These are phyloP conservation scores for Plantago coronopus DNA, from an alignment of 305 asterid species.

Conservation along the genomic window DNA sequence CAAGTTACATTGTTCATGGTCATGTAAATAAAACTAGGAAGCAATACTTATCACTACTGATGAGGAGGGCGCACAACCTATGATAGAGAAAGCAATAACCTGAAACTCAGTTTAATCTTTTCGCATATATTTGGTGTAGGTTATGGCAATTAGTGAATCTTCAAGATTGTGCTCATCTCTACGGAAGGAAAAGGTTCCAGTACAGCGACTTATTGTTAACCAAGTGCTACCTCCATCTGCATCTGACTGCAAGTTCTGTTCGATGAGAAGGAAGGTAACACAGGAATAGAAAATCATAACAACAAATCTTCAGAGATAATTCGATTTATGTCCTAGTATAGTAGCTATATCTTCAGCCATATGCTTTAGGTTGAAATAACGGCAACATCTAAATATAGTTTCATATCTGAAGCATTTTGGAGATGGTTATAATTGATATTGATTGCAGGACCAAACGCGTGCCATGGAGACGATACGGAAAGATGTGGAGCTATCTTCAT, in stretches of 20 bases:
- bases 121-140: conserved; percentile 34
- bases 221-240: conserved; percentile 67
- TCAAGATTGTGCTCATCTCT: conserved; percentile 72
- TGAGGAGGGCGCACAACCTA: neutral
- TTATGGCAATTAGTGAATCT: conserved; percentile 83
- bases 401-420: conserved; percentile 6
- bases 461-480: conserved; percentile 54
- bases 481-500: conserved; percentile 53
- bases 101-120: neutral
- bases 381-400: neutral
- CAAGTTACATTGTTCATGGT: neutral
- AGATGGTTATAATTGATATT: conserved; percentile 5
- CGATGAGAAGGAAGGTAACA: conserved; percentile 67
- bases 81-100: neutral
- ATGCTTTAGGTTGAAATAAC: neutral
- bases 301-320: neutral
- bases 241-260: conserved; percentile 80
- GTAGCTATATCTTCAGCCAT: neutral
- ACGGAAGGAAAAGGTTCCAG: conserved; percentile 71
- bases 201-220: conserved; percentile 64
- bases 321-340: neutral
- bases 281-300: neutral
- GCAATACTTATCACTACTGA: neutral
- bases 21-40: neutral
- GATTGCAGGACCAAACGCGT: conserved; percentile 66